Conservation (phyloP, 331 rosid genomes). For the Malus hybrid region DNA sequence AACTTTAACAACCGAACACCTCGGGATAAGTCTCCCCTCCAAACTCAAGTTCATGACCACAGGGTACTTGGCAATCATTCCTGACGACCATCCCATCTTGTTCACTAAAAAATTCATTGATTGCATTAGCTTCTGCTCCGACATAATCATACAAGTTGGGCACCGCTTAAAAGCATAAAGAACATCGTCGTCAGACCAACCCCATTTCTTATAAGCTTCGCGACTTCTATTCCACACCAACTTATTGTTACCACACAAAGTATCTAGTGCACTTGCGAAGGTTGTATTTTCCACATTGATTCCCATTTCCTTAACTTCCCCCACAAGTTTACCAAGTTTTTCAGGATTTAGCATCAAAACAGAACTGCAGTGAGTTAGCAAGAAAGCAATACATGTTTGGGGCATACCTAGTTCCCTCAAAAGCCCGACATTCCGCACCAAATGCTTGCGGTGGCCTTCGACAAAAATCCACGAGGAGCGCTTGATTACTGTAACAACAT, state of each 20-base stretch:
- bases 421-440: slow-evolving; percentile 15
- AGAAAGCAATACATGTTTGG: background rate
- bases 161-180: background rate
- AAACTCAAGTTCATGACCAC: slow-evolving; percentile 3
- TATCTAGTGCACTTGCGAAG: slow-evolving; percentile 12
- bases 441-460: background rate
- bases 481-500: slow-evolving; percentile 2
- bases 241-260: slow-evolving; percentile 18
- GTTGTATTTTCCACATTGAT: slow-evolving; percentile 4
- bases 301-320: slow-evolving; percentile 35
- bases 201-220: slow-evolving; percentile 10
- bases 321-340: slow-evolving; percentile 9
- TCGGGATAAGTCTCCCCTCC: slow-evolving; percentile 31
- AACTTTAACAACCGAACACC: slow-evolving; percentile 17
- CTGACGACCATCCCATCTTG: slow-evolving; percentile 19
- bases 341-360: background rate
- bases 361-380: slow-evolving; percentile 1
- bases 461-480: background rate
- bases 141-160: slow-evolving; percentile 21
- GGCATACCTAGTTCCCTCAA: slow-evolving; percentile 29
- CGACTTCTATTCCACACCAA: slow-evolving; percentile 27
- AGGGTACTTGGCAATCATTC: slow-evolving; percentile 2
- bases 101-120: slow-evolving; percentile 26
- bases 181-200: background rate
- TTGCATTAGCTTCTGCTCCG: slow-evolving; percentile 24